A percentile compares a stretch with the other conserved stretches of the same genome.
These are phyloP conservation scores for Cucurbita argyrosperma DNA, from an alignment of 306 rosid species.

Conservation along the genomic window DNA sequence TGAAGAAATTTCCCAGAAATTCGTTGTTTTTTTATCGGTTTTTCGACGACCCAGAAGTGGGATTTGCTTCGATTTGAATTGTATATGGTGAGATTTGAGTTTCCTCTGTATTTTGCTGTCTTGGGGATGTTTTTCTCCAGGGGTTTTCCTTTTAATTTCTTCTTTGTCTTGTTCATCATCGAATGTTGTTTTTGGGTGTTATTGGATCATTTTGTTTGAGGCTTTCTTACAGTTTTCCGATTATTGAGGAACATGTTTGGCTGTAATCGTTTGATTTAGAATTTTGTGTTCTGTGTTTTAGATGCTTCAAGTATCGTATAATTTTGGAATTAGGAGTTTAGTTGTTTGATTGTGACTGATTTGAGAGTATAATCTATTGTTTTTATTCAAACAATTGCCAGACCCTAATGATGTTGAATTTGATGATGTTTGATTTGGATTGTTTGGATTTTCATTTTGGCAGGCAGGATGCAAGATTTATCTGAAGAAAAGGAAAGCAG, in stretches of 20 bases:
- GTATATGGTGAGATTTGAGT: background rate
- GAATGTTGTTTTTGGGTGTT: background rate
- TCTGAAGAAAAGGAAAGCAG: constrained; percentile 25
- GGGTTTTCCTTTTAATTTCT: background rate
- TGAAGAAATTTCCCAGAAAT: background rate
- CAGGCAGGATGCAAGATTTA: constrained; percentile 37
- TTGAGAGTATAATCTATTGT: background rate
- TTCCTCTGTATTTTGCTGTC: background rate
- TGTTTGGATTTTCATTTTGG: constrained; percentile 9
- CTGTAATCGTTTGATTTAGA: background rate
- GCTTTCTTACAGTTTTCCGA: background rate
- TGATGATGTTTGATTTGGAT: background rate
- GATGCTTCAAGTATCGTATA: background rate
- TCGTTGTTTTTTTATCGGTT: background rate
- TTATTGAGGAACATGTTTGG: background rate
- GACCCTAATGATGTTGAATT: background rate
- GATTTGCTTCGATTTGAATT: background rate
- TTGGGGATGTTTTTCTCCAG: background rate
- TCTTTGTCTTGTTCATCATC: background rate
- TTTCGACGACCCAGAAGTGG: background rate
- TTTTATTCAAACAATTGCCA: background rate
- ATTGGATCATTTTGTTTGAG: background rate
- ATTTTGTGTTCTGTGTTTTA: background rate
- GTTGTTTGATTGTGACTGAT: background rate
- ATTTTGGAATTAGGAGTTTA: background rate